phyloP scores from a whole-genome alignment of 2,329 filamentous ascomycete genomes.

The Colletotrichum graminicola region DNA sequence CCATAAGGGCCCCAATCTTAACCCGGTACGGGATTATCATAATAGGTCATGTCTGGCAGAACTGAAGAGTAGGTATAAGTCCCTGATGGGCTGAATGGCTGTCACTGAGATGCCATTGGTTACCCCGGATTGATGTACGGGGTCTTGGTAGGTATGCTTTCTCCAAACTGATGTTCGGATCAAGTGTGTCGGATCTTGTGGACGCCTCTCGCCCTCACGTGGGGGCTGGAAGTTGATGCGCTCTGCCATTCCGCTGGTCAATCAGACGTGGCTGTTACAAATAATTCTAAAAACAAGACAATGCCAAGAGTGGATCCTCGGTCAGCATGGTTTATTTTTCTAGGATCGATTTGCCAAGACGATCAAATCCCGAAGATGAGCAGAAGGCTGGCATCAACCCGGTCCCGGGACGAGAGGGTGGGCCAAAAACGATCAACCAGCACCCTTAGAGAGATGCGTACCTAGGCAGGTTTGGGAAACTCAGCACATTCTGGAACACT shows the following conservation, averaged over 20 bases:
- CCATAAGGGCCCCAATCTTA: too few relatives aligned
- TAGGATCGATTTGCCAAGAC: slow-evolving; percentile 19
- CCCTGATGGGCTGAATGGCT: too few relatives aligned
- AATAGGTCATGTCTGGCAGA: too few relatives aligned
- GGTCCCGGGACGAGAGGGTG: background rate
- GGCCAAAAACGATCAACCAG: slow-evolving; percentile 4
- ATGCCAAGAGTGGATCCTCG: slow-evolving; percentile 11
- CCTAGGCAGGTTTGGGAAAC: slow-evolving; percentile 36
- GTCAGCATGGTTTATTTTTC: background rate
- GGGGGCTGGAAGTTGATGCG: background rate
- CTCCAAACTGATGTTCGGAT: background rate
- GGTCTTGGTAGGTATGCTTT: background rate
- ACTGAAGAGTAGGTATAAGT: too few relatives aligned
- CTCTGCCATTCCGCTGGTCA: background rate
- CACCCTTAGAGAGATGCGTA: slow-evolving; percentile 14
- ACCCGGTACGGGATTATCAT: too few relatives aligned
- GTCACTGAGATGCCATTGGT: background rate
- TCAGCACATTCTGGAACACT: background rate
- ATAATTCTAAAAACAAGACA: slow-evolving; percentile 27
- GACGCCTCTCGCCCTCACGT: background rate
- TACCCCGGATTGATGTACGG: background rate
- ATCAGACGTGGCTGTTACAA: slow-evolving; percentile 6
- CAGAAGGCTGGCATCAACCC: slow-evolving; percentile 3
- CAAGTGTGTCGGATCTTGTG: too few relatives aligned
- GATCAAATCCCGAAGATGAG: slow-evolving; percentile 1